Percentiles rank a stretch among this genome's conserved stretches.
Evolutionary conservation across 805 yeast species (phyloP).

Genomic region (Ogataea dorogensis): DNA sequence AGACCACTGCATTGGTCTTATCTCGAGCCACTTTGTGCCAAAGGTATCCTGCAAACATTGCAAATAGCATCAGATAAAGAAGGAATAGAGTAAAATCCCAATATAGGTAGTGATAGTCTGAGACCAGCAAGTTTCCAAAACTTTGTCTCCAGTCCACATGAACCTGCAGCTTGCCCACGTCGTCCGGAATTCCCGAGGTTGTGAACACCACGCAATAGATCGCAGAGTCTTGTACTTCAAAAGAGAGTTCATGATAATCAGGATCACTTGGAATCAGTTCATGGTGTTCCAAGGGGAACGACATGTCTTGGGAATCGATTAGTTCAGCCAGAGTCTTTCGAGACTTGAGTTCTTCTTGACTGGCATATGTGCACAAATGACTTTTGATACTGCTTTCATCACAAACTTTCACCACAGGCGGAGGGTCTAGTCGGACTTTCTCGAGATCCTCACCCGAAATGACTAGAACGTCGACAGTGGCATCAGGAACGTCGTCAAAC

Average conservation of each 20-base stretch:
- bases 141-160: constrained; percentile 34
- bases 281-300: constrained; percentile 21
- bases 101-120: constrained; percentile 30
- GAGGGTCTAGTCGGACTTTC: constrained; percentile 24
- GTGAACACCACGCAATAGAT: constrained; percentile 30
- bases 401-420: constrained; percentile 30
- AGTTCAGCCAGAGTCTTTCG: constrained; percentile 18
- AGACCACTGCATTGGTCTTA: constrained; percentile 22
- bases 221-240: constrained; percentile 21
- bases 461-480: constrained; percentile 22
- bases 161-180: constrained; percentile 12
- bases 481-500: constrained; percentile 12
- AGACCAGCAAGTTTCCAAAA: constrained; percentile 30
- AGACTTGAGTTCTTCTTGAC: constrained; percentile 14
- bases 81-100: constrained; percentile 22
- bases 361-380: constrained; percentile 24
- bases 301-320: constrained; percentile 17
- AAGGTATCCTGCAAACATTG: constrained; percentile 17
- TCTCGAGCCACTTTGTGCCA: constrained; percentile 14
- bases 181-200: constrained; percentile 17
- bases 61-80: constrained; percentile 20
- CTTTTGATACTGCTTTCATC: constrained; percentile 29
- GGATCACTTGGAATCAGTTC: constrained; percentile 8
- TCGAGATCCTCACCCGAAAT: constrained; percentile 27
- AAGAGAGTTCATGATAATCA: constrained; percentile 10